These are phyloP conservation scores for Lagenidium sp. DNA, from an alignment of 352 stramenopile species.

Conservation along the genomic window DNA sequence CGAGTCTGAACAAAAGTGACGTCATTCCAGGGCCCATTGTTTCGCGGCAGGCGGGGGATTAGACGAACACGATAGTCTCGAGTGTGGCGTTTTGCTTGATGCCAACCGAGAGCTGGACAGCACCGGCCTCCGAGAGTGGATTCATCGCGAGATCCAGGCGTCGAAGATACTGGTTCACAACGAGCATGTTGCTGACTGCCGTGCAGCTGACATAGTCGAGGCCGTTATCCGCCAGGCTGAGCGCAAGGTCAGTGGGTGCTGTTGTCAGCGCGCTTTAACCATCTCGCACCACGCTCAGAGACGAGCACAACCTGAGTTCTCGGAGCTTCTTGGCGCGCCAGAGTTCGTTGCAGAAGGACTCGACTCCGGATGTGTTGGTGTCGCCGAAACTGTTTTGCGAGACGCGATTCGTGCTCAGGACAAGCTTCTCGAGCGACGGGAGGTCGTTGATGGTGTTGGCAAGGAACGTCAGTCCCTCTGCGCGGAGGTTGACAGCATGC, in stretches of 20 bases:
- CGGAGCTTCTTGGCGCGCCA: conserved; percentile 31
- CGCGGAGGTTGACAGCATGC: conserved; percentile 21
- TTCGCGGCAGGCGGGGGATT: no score
- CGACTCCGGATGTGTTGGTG: conserved; percentile 31
- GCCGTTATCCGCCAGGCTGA: conserved; percentile 38
- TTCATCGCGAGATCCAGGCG: conserved; percentile 36
- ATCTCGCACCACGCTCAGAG: no score
- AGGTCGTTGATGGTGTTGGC: conserved; percentile 31
- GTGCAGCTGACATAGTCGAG: conserved; percentile 44
- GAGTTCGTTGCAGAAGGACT: conserved; percentile 45
- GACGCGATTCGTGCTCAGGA: conserved; percentile 38
- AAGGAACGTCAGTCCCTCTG: conserved; percentile 42
- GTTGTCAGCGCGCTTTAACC: no score
- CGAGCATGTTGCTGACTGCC: conserved; percentile 38
- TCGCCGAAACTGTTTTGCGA: conserved; percentile 48
- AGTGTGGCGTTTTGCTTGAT: conserved; percentile 50
- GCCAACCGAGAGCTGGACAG: conserved; percentile 25
- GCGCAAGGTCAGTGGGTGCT: no score
- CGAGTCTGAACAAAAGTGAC: conserved; percentile 21
- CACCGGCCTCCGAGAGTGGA: conserved; percentile 31
- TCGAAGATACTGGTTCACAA: conserved; percentile 35
- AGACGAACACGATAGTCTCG: conserved; percentile 28
- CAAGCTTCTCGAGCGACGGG: conserved; percentile 29
- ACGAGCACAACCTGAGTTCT: conserved; percentile 15
- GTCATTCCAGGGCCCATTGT: no score